A percentile compares a stretch with the other conserved stretches of the same genome.
phyloP scores from a whole-genome alignment of 2,329 filamentous ascomycete genomes.

The Diaporthe velutina region DNA sequence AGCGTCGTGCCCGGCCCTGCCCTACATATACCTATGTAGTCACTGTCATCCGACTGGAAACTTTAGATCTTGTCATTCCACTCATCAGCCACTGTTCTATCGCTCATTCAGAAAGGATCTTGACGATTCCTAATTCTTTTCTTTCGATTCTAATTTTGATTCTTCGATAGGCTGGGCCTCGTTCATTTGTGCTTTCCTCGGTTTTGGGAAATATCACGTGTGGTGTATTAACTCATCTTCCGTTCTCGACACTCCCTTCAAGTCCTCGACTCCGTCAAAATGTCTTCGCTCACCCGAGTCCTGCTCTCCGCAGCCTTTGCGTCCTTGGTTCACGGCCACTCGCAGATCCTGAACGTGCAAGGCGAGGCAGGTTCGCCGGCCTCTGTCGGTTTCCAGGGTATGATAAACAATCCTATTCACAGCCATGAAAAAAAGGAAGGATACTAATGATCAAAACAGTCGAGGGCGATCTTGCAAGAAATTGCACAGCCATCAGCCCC shows the following conservation, averaged over 20 bases:
- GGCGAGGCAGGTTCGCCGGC: slow-evolving; percentile 59
- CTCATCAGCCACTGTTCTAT: slow-evolving; percentile 37
- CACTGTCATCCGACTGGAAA: slow-evolving; percentile 26
- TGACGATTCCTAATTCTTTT: slow-evolving; percentile 36
- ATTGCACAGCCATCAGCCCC: slow-evolving; percentile 73
- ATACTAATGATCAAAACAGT: slow-evolving; percentile 50
- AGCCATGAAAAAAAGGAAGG: neutral
- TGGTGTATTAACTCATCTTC: slow-evolving; percentile 43
- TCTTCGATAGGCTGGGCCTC: slow-evolving; percentile 40
- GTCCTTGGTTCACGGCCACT: slow-evolving; percentile 56
- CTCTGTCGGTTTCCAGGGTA: slow-evolving; percentile 64
- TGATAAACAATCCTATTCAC: neutral
- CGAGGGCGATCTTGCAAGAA: slow-evolving; percentile 67
- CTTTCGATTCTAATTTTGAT: slow-evolving; percentile 34
- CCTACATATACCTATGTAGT: slow-evolving; percentile 35
- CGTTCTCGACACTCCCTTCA: slow-evolving; percentile 45
- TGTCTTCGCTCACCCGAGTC: slow-evolving; percentile 51
- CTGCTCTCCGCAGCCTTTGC: slow-evolving; percentile 52
- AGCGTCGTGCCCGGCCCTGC: neutral
- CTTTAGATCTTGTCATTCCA: neutral
- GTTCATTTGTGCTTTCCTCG: slow-evolving; percentile 40
- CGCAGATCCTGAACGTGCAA: slow-evolving; percentile 61
- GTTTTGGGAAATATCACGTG: neutral
- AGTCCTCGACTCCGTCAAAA: slow-evolving; percentile 47
- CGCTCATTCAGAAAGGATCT: slow-evolving; percentile 38